Evolutionary conservation across 2,329 filamentous ascomycete genomes (phyloP).

Genomic region (Cercospora brassicicola): DNA sequence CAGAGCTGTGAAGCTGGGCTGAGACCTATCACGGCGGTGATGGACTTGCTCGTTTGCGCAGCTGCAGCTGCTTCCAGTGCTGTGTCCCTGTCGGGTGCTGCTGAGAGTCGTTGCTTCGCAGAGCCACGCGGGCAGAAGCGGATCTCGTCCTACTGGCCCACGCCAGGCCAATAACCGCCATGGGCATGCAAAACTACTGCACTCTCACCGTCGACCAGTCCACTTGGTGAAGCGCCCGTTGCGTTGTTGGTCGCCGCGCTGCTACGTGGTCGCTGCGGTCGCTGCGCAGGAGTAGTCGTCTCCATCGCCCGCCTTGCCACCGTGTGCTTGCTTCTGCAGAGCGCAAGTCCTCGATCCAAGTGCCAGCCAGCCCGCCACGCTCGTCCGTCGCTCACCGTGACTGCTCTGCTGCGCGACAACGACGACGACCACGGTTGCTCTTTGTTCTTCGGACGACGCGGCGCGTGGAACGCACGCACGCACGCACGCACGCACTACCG

Average conservation of each 20-base stretch:
- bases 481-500: background rate
- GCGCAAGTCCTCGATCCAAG: background rate
- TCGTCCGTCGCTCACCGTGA: background rate
- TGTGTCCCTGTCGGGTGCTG: no score
- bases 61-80: background rate
- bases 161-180: constrained; percentile 11
- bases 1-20: background rate
- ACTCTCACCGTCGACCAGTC: constrained; percentile 10
- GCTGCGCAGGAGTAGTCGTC: background rate
- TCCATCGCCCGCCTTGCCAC: background rate
- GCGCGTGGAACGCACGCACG: background rate
- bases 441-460: background rate
- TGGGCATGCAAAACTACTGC: constrained; percentile 17
- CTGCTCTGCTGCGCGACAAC: background rate
- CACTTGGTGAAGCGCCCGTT: constrained; percentile 7
- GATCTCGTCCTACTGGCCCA: constrained; percentile 18
- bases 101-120: background rate
- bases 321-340: background rate
- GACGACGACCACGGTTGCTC: background rate
- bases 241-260: constrained; percentile 1
- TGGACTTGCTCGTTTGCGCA: background rate
- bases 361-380: background rate
- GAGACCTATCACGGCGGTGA: background rate
- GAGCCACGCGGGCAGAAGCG: background rate
- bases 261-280: background rate